Evolutionary conservation across 2,329 filamentous ascomycete genomes (phyloP), one percentile per base, ranked within the genome.

Genomic region (Fusarium bulbicola): DNA sequence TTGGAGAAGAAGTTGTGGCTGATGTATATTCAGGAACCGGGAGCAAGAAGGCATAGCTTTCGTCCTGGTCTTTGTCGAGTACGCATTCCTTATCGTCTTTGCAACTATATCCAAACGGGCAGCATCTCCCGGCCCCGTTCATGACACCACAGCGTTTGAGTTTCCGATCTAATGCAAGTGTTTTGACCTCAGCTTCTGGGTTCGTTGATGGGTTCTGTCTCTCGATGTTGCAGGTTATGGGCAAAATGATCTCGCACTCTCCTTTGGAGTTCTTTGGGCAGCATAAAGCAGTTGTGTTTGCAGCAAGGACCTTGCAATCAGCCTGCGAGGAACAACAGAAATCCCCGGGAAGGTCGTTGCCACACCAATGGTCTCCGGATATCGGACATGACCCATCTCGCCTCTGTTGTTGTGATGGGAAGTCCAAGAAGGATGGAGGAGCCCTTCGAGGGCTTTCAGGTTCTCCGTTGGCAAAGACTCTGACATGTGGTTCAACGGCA

Each of bases 81-180:
- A 73, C 69, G 12, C 76, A 78, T 24, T 66, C 47, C n/a, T 58
- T 60, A 21, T 67, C 50, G 20, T 57, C 66, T 18, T 64, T 67
- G 59, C 76, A 78, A 28, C 73, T 66, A 34, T 78, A 78, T 14
- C 76, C 76, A 57, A 78, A 78, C 15, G 76, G 76, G 16, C 76
- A 78, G 54, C 76, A 78, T 28, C 50, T 60, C 26, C 43, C 53
- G n/a, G 21, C 66, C 14, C 76, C 76, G 16, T 43, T 59, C 24
- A 58, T 63, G 26, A 37, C 50, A 8, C 76, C 75, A 20, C 76
- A 78, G 7, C 57, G 68, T 52, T 72, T 64, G 34, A 78, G 66
- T 21, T 68, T 46, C 45, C 54, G 59, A 42, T 72, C 53, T 37
- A 76, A 66, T 18, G 69, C 76, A 24, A 70, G 64, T 16, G 76